Base-by-base conservation (phyloP, 306 rosid species). In the Quercus wislizeni region DNA sequence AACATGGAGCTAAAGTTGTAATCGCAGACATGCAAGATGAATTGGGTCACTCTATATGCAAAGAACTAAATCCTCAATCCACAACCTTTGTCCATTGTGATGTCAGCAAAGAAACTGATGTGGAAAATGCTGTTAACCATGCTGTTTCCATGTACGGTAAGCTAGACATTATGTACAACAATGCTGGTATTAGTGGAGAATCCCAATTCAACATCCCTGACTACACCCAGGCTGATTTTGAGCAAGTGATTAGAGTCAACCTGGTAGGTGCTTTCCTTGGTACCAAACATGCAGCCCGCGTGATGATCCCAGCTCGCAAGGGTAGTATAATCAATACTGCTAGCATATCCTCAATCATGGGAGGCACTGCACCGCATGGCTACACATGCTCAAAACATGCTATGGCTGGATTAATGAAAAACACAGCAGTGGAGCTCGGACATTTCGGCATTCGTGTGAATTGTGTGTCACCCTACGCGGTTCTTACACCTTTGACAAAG, bases 161-260 rank as follows among this genome's bases (percentile, higher is more conserved):
- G 80, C 85, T 89, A 0, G 96, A 91, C 55, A 87, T 89, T 71
- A 89, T 91, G 93, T 71, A 74, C 51, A 91, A 87, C 75, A 91
- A 91, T 8, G 91, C 95, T 0, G 92, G 87, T 4, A 54, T 79
- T 27, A 0, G 0, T 0, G 89, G 52, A 1, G 18, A 0, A 4
- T 35, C 30, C 27, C 74, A 80, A 18, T 41, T 46, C 52, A 75
- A 9, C 84, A 85, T 91, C 5, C 10, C 79, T 8, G 11, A 41
- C 46, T 7, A 41, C 46, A 41, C 46, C 46, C 46, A 41, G 11
- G 46, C 46, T 41, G 83, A 79, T 4, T 91, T 91, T n/a, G 82
- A 91, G 74, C 14, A 33, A 51, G 89, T 91, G 14, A 17, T 85
- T 1, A 54, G 58, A 0, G 85, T 87, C 2, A 91, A 89, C 71